Base-by-base conservation (phyloP, 805 yeast genomes). In the Myxozyma monticola region DNA sequence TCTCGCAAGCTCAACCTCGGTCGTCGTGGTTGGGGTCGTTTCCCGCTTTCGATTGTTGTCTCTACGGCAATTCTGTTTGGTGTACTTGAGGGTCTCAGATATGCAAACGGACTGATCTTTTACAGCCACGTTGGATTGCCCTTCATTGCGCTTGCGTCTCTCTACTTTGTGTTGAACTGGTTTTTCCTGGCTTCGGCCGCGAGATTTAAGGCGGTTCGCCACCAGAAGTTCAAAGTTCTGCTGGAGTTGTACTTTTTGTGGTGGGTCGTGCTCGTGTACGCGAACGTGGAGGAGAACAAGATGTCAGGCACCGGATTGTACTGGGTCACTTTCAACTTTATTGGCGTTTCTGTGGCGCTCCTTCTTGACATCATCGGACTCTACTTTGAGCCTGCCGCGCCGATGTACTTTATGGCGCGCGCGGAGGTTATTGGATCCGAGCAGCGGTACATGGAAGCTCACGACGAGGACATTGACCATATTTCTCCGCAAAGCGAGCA, bases 191-290 rank as follows among this genome's bases (percentile, higher is more conserved):
- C 79, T 45, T 73, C 71, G 30, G 61, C 69, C 29, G 63, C 68
- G 33, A 68, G 61, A 15, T 31, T 74, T 12, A 68, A 71, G 48
- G 81, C 83, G 1, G 73, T 76, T 17, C 77, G 75, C 51, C 83
- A 81, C 59, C 81, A 80, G 59, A 84, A 85, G 62, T 73, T 83
- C 48, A 70, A 80, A 17, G 70, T 77, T 2, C 64, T 83, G 2
- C 60, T 82, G 20, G 84, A 85, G 65, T 66, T 78, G 10, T 75
- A 82, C 29, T 64, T 77, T 30, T 51, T 77, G 2, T 68, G 76
- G 49, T 88, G 96, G 95, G 45, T 75, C 0, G 58, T 68, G 0
- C 71, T 84, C 45, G 61, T 83, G 1, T 71, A 76, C 45, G 66
- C 74, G 12, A 83, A 85, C 7, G 71, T 78, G 21, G 62, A 74